Percentiles rank a stretch among this genome's conserved stretches.
Evolutionary conservation across 164 flowering plant species (phyloP).

Genomic region (Sedum album): DNA sequence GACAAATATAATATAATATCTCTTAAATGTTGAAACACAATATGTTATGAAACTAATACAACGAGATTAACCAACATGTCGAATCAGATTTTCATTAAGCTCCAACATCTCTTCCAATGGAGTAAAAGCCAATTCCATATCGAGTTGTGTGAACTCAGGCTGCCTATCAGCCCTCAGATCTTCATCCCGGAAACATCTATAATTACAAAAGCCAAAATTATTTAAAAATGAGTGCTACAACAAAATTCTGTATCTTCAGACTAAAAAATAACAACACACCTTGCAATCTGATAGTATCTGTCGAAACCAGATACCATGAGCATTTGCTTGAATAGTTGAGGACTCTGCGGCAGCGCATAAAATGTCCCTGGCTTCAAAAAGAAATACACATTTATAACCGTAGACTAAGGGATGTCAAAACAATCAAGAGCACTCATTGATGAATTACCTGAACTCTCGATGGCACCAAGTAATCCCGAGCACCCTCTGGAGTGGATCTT

Average conservation of each 20-base stretch:
- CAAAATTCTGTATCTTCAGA: no score
- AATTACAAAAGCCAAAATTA: neutral
- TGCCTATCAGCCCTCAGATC: constrained; percentile 93
- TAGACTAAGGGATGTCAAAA: neutral
- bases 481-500: constrained; percentile 96
- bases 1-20: no score
- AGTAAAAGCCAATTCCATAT: constrained; percentile 89
- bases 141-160: constrained; percentile 95
- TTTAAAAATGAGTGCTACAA: neutral
- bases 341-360: constrained; percentile 98
- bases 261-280: constrained; percentile 30
- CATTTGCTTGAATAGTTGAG: constrained; percentile 95
- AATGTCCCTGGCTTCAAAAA: constrained; percentile 98
- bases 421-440: neutral
- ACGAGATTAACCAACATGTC: constrained; percentile 46
- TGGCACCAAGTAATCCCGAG: constrained; percentile 95
- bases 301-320: constrained; percentile 93
- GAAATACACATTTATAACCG: constrained; percentile 11
- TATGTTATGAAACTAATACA: neutral
- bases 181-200: constrained; percentile 93
- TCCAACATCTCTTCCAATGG: constrained; percentile 80
- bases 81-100: constrained; percentile 87
- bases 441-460: constrained; percentile 84
- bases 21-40: neutral
- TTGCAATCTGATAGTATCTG: constrained; percentile 90